A percentile compares a stretch with the other conserved stretches of the same genome.
These are phyloP conservation scores for Dendrobium chrysotoxum DNA, from an alignment of 106 monocot species.

Conservation along the genomic window DNA sequence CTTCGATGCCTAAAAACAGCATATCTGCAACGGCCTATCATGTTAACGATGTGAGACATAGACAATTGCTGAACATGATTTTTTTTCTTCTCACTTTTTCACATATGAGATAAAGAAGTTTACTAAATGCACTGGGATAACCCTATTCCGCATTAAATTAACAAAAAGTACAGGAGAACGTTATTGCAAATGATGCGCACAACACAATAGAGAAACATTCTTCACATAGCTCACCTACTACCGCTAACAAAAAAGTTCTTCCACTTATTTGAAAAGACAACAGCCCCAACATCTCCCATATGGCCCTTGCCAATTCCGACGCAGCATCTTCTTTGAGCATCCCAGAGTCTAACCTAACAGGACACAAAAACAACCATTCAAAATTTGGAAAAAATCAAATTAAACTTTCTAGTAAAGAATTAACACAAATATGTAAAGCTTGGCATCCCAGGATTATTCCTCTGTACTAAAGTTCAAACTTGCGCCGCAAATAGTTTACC, in stretches of 20 bases:
- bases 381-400: background rate
- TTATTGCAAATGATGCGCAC: background rate
- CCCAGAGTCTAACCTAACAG: constrained; percentile 77
- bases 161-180: background rate
- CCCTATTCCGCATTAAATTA: background rate
- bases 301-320: constrained; percentile 80
- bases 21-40: background rate
- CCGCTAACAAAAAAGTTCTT: constrained; percentile 92
- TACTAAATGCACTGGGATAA: too few species aligned
- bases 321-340: constrained; percentile 52
- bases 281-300: constrained; percentile 81
- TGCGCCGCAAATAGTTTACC: background rate
- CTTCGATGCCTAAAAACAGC: background rate
- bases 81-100: background rate
- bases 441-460: background rate
- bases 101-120: background rate
- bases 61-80: background rate
- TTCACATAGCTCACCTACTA: constrained; percentile 53
- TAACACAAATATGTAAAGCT: background rate
- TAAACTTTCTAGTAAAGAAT: background rate
- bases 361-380: constrained; percentile 4
- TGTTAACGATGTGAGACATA: background rate
- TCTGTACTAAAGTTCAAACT: background rate
- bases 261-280: constrained; percentile 78
- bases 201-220: background rate